Percentiles rank a stretch among this genome's conserved stretches.
Conservation (phyloP, 352 stramenopile species). For the Halophytophthora batemanensis region DNA sequence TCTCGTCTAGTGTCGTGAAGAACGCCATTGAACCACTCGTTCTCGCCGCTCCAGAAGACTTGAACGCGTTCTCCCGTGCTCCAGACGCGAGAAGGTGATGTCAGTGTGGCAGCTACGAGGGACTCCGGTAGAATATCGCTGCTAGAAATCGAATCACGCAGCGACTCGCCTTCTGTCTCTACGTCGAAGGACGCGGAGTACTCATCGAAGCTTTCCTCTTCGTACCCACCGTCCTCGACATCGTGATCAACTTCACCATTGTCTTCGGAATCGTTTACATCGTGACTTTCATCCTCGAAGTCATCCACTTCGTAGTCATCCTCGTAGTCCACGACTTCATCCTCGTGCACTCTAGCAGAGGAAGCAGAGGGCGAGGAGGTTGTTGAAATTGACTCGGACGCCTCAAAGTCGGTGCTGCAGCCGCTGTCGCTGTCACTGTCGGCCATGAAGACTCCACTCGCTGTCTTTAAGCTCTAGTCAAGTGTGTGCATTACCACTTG, state of each 20-base stretch:
- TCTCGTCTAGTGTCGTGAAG: constrained; percentile 6
- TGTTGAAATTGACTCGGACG: constrained; percentile 5
- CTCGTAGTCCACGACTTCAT: not conserved
- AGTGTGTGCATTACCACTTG: too few species aligned
- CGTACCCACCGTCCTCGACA: constrained; percentile 12
- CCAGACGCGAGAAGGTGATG: not conserved
- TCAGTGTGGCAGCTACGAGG: too few species aligned
- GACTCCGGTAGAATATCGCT: not conserved
- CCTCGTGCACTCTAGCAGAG: constrained; percentile 1
- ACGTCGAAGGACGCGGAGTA: constrained; percentile 58
- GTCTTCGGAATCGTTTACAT: too few species aligned
- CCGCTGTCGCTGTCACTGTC: constrained; percentile 5
- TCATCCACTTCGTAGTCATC: too few species aligned
- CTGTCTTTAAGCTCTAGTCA: not conserved
- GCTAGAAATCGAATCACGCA: too few species aligned
- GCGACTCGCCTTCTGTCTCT: too few species aligned
- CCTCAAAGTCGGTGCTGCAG: constrained; percentile 19
- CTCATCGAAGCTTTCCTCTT: constrained; percentile 41
- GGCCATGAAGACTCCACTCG: constrained; percentile 8
- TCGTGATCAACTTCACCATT: too few species aligned
- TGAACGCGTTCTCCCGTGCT: constrained; percentile 31
- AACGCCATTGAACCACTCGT: constrained; percentile 43
- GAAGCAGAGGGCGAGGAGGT: not conserved
- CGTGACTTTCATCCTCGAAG: too few species aligned
- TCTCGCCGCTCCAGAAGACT: constrained; percentile 43